Conservation (phyloP, 306 rosid species). For the Quercus parvula region DNA sequence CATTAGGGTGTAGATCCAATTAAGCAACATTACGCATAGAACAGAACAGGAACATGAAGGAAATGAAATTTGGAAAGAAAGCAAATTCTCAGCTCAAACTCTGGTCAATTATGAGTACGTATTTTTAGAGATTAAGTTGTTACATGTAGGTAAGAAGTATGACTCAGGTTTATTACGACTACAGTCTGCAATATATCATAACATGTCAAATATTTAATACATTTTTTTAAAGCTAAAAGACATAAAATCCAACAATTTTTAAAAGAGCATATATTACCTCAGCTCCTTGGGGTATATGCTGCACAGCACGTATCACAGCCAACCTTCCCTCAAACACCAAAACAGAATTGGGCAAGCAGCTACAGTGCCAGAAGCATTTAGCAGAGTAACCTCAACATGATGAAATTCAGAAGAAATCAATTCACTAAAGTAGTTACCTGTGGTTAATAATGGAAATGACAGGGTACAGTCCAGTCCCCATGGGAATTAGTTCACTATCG, state of each 20-base stretch:
- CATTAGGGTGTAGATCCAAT: not conserved
- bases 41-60: not conserved
- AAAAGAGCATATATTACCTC: constrained; percentile 52
- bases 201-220: not conserved
- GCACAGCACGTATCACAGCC: constrained; percentile 78
- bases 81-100: not conserved
- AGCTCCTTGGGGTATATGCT: constrained; percentile 58
- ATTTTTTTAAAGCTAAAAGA: not conserved
- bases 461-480: constrained; percentile 90
- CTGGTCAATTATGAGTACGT: not conserved
- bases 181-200: not conserved
- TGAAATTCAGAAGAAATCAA: constrained; percentile 5
- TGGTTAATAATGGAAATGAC: constrained; percentile 87
- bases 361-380: constrained; percentile 34
- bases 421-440: constrained; percentile 52
- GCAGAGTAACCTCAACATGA: constrained; percentile 20
- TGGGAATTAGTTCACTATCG: constrained; percentile 86
- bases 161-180: not conserved
- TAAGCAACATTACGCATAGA: not conserved
- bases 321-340: constrained; percentile 77
- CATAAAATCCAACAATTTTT: not conserved
- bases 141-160: too few relatives aligned
- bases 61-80: not conserved
- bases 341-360: constrained; percentile 83
- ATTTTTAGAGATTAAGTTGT: not conserved